Evolutionary conservation across 805 yeast species (phyloP).

Genomic region (Cyberlindnera saturnus): DNA sequence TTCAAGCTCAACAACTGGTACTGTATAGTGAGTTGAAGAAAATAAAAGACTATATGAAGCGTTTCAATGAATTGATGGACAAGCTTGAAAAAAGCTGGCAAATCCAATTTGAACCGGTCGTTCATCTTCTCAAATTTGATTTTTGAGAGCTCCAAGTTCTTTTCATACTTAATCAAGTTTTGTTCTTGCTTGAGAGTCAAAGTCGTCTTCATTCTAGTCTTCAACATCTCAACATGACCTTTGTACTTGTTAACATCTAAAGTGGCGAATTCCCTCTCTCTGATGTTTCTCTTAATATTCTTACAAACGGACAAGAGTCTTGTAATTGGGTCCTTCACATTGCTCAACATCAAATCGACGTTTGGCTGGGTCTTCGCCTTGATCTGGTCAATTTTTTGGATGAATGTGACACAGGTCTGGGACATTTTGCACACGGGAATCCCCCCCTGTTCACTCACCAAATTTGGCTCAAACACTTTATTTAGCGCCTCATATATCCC

Average conservation of each 20-base stretch:
- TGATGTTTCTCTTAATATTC: slow-evolving; percentile 25
- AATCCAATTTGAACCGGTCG: slow-evolving; percentile 35
- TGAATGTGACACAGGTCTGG: not conserved
- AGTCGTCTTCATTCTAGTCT: slow-evolving; percentile 19
- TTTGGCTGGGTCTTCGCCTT: slow-evolving; percentile 7
- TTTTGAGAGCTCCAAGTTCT: slow-evolving; percentile 25
- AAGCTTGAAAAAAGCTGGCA: slow-evolving; percentile 38
- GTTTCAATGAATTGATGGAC: slow-evolving; percentile 28
- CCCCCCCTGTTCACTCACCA: not conserved
- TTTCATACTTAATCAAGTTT: slow-evolving; percentile 26
- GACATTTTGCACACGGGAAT: not conserved
- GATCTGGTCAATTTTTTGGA: slow-evolving; percentile 9
- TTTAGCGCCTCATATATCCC: slow-evolving; percentile 3
- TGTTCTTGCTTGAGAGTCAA: slow-evolving; percentile 35
- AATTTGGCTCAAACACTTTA: slow-evolving; percentile 8
- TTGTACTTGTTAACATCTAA: slow-evolving; percentile 33
- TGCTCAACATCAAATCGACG: slow-evolving; percentile 22
- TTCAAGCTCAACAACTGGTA: slow-evolving; percentile 27
- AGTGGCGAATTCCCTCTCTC: slow-evolving; percentile 28
- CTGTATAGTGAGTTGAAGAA: slow-evolving; percentile 29
- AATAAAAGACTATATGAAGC: slow-evolving; percentile 28
- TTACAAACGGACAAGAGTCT: slow-evolving; percentile 14
- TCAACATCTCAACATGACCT: slow-evolving; percentile 18
- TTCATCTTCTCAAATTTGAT: slow-evolving; percentile 35
- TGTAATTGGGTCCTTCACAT: slow-evolving; percentile 20